Conservation (phyloP, 148 eudicot species). For the Rhododendron mucronatum region DNA sequence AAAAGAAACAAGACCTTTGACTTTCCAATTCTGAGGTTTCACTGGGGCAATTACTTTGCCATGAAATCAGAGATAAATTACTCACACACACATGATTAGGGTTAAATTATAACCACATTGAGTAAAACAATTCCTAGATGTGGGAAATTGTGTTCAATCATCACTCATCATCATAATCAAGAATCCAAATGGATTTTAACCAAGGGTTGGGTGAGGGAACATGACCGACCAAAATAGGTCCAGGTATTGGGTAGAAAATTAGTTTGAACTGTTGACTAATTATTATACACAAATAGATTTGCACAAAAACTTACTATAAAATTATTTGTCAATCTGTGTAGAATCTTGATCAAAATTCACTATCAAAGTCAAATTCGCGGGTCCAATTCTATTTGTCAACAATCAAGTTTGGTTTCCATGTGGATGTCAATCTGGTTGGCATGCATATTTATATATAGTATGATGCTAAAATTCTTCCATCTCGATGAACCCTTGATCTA, state of each 20-base stretch:
- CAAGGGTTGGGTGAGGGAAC: background rate
- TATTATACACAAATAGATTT: background rate
- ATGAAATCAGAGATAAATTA: background rate
- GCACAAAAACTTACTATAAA: background rate
- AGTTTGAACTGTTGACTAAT: slow-evolving; percentile 13
- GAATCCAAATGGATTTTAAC: background rate
- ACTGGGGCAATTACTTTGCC: background rate
- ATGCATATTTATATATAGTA: too few species aligned
- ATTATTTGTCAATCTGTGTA: background rate
- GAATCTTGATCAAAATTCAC: background rate
- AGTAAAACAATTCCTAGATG: background rate
- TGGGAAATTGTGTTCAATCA: slow-evolving; percentile 13
- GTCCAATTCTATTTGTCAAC: background rate
- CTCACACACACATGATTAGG: background rate
- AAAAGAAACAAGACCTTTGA: background rate
- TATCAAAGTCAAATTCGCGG: background rate
- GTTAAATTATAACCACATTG: background rate
- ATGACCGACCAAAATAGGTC: background rate
- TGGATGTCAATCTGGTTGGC: too few species aligned
- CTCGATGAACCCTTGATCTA: too few species aligned
- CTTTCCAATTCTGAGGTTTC: slow-evolving; percentile 9
- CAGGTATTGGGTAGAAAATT: background rate
- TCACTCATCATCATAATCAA: background rate
- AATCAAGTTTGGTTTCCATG: too few species aligned
- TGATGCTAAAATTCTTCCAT: too few species aligned